These are phyloP conservation scores for Casuarina equisetifolia DNA, from an alignment of 306 rosid species.

Conservation along the genomic window DNA sequence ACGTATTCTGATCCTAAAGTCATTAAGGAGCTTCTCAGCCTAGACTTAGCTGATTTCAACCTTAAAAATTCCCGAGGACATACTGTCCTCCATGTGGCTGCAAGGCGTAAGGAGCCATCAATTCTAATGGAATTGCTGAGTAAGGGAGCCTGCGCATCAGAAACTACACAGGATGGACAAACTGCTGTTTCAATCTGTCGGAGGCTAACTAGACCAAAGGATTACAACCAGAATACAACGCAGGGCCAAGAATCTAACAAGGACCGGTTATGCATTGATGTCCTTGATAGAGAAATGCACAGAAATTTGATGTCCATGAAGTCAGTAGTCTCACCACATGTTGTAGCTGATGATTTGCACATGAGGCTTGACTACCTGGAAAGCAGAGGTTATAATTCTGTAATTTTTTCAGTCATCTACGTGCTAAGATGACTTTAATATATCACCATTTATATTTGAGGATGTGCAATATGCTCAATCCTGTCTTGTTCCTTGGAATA, in stretches of 20 bases:
- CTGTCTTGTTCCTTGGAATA: not conserved
- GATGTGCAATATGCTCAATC: not conserved
- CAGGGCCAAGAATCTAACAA: constrained; percentile 69
- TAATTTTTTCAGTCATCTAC: constrained; percentile 12
- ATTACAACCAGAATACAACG: constrained; percentile 47
- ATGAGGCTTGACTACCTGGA: constrained; percentile 69
- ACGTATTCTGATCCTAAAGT: constrained; percentile 85
- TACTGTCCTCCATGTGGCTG: constrained; percentile 79
- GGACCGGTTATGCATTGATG: constrained; percentile 78
- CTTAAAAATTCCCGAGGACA: constrained; percentile 54
- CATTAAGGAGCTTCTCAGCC: constrained; percentile 65
- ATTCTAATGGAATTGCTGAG: constrained; percentile 63
- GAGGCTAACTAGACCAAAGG: constrained; percentile 78
- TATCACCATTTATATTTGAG: not conserved
- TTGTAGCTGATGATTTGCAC: constrained; percentile 56
- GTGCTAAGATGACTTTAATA: constrained; percentile 13
- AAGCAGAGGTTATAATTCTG: constrained; percentile 64
- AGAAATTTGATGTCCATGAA: constrained; percentile 51
- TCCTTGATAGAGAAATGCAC: constrained; percentile 79
- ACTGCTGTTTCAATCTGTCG: constrained; percentile 81
- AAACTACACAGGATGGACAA: constrained; percentile 71
- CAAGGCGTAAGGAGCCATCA: constrained; percentile 80
- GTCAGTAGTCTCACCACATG: constrained; percentile 38
- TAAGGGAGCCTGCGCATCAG: constrained; percentile 69
- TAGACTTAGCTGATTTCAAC: constrained; percentile 50